Evolutionary conservation across 768 basidiomycete genomes (phyloP).

Genomic region (Peribolospora baueri): DNA sequence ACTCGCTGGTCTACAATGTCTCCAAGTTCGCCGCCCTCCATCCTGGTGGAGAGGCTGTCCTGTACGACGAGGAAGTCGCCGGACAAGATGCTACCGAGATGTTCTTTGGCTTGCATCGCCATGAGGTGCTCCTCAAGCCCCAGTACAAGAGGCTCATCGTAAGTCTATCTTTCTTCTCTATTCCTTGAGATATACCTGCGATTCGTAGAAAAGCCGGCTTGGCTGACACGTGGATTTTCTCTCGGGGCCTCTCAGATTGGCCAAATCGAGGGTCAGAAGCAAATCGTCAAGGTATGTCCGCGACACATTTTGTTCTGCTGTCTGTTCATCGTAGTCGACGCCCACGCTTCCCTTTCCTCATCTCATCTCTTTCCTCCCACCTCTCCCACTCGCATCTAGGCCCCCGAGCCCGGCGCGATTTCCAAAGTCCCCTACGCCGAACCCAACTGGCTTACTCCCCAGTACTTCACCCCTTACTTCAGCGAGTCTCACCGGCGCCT

Average conservation of each 20-base stretch:
- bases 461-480: conserved; percentile 55
- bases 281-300: conserved; percentile 8
- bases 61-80: conserved; percentile 54
- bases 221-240: no score
- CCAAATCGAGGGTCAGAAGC: conserved; percentile 2
- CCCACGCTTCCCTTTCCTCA: neutral
- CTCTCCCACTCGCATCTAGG: conserved; percentile 20
- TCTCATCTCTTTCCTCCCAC: no score
- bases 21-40: conserved; percentile 57
- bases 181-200: conserved; percentile 27
- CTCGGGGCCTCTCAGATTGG: no score
- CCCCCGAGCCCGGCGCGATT: conserved; percentile 30
- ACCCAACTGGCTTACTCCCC: conserved; percentile 50
- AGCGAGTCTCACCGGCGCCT: conserved; percentile 43
- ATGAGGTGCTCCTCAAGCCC: conserved; percentile 52
- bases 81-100: conserved; percentile 37
- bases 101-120: conserved; percentile 71
- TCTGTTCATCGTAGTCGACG: neutral
- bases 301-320: no score
- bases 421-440: conserved; percentile 70
- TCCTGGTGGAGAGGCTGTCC: conserved; percentile 54
- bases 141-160: conserved; percentile 27
- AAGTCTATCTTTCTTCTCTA: conserved; percentile 9
- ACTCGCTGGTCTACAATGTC: conserved; percentile 61
- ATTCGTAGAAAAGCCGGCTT: conserved; percentile 28